Evolutionary conservation across 2,329 filamentous ascomycete genomes (phyloP).

Genomic region (Verticillium albo-atrum): DNA sequence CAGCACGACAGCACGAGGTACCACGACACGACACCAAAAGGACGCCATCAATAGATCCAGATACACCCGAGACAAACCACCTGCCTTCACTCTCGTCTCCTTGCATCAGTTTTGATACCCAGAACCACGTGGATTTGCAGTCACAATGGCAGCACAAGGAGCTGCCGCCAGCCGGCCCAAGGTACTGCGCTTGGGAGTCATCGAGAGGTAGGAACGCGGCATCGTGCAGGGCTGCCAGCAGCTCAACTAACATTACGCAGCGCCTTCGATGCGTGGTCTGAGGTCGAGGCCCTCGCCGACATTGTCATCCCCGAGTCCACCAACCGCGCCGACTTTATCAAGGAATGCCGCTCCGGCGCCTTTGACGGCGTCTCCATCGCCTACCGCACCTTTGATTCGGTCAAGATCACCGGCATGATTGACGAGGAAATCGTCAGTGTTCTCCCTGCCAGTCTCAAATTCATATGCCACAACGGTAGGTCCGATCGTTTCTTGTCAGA

Average conservation of each 20-base stretch:
- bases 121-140: neutral
- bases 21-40: neutral
- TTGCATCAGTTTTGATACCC: neutral
- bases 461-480: slow-evolving; percentile 57
- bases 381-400: slow-evolving; percentile 68
- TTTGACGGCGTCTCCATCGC: slow-evolving; percentile 61
- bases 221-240: neutral
- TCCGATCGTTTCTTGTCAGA: neutral
- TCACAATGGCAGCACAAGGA: neutral
- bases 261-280: slow-evolving; percentile 61
- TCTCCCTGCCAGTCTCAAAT: slow-evolving; percentile 49
- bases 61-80: too few species aligned
- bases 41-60: too few species aligned
- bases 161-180: slow-evolving; percentile 16
- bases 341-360: slow-evolving; percentile 60
- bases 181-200: slow-evolving; percentile 33
- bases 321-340: slow-evolving; percentile 62
- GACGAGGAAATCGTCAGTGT: slow-evolving; percentile 64
- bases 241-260: slow-evolving; percentile 31
- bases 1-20: too few species aligned
- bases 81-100: too few species aligned
- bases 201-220: slow-evolving; percentile 26
- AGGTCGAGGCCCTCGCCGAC: slow-evolving; percentile 59
- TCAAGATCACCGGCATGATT: slow-evolving; percentile 60
- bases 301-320: slow-evolving; percentile 57